phyloP scores from a whole-genome alignment of 805 yeast species.

The Cyberlindnera euphorbiiphila region DNA sequence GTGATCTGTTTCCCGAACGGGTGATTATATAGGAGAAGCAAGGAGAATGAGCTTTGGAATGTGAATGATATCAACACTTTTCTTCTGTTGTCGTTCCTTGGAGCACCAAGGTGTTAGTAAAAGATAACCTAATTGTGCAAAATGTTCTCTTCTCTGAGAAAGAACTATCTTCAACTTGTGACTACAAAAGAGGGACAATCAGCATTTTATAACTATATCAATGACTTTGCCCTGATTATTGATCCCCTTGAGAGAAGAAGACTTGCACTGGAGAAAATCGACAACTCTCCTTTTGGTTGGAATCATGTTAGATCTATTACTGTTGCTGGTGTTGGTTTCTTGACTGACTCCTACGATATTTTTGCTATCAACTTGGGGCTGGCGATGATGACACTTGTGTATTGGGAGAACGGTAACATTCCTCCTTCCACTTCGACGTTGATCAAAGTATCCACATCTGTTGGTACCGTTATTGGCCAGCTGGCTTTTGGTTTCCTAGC shows the following conservation, averaged over 20 bases:
- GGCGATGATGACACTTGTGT: conserved; percentile 73
- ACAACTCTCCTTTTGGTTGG: conserved; percentile 77
- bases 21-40: too few relatives aligned
- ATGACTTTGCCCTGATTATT: conserved; percentile 74
- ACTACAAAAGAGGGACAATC: conserved; percentile 72
- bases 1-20: too few relatives aligned
- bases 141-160: too few relatives aligned
- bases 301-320: conserved; percentile 75
- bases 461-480: conserved; percentile 92
- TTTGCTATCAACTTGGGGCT: conserved; percentile 84
- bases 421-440: conserved; percentile 74
- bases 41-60: too few relatives aligned
- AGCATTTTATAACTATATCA: conserved; percentile 79
- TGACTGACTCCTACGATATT: conserved; percentile 90
- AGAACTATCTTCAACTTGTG: too few relatives aligned
- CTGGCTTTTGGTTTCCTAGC: conserved; percentile 78
- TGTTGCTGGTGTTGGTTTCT: conserved; percentile 92
- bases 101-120: too few relatives aligned
- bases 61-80: too few relatives aligned
- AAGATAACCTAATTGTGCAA: too few relatives aligned
- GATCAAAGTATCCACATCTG: conserved; percentile 85
- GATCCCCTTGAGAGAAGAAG: conserved; percentile 87
- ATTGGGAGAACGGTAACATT: conserved; percentile 52
- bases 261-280: conserved; percentile 79
- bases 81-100: too few relatives aligned